These are phyloP conservation scores for Talaromyces sp. DNA, from an alignment of 2,329 filamentous ascomycete species.

Conservation along the genomic window DNA sequence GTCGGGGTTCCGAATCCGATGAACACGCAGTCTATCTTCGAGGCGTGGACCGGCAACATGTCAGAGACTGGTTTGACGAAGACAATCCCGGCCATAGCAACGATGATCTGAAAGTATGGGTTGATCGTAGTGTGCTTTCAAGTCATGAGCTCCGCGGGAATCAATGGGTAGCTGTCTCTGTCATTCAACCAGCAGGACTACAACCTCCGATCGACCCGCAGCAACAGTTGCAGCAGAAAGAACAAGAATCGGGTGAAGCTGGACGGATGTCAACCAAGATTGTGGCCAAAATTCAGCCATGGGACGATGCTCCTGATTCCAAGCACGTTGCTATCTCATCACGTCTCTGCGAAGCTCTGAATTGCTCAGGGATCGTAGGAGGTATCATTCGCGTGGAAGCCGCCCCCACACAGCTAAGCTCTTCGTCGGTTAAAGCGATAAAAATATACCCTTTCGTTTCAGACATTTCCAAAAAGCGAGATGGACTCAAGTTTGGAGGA, in stretches of 20 bases:
- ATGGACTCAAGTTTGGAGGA: conserved; percentile 79
- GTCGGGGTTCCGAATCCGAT: conserved; percentile 60
- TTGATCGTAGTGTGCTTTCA: conserved; percentile 73
- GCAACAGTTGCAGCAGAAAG: conserved; percentile 62
- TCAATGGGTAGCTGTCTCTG: conserved; percentile 74
- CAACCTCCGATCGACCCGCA: conserved; percentile 67
- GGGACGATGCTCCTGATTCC: conserved; percentile 83
- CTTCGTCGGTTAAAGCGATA: conserved; percentile 63
- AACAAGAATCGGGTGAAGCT: conserved; percentile 56
- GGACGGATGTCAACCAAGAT: conserved; percentile 62
- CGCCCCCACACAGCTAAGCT: conserved; percentile 68
- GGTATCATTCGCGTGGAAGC: conserved; percentile 84
- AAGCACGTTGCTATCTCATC: conserved; percentile 77
- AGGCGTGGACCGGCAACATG: conserved; percentile 68
- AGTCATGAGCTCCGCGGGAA: conserved; percentile 71
- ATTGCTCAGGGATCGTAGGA: conserved; percentile 70
- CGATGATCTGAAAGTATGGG: conserved; percentile 70
- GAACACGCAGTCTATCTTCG: conserved; percentile 66
- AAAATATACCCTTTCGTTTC: conserved; percentile 78
- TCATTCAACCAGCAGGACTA: conserved; percentile 78
- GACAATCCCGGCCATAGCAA: conserved; percentile 54
- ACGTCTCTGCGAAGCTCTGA: conserved; percentile 69
- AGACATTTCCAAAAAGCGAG: conserved; percentile 52
- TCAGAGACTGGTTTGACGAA: conserved; percentile 75
- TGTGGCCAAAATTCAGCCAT: conserved; percentile 70